A percentile compares a stretch with the other conserved stretches of the same genome.
Conservation (phyloP, 129 eudicot species). For the Ambrosia artemisiifolia region DNA sequence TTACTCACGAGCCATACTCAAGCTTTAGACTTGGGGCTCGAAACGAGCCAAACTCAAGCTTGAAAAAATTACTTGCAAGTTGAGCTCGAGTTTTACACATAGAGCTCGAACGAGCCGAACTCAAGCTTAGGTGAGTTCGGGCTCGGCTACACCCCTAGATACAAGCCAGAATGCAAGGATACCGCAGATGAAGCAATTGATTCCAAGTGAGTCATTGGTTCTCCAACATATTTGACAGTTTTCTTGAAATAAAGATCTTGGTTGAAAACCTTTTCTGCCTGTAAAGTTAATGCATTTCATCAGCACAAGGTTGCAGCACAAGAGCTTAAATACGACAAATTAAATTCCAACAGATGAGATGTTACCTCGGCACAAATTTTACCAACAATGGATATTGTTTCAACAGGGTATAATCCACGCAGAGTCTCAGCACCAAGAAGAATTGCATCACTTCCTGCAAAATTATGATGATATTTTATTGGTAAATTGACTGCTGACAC, state of each 20-base stretch:
- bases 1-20: not conserved
- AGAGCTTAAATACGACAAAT: not conserved
- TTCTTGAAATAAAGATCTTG: conserved; percentile 63
- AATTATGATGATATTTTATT: not conserved
- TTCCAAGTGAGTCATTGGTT: conserved; percentile 67
- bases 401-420: conserved; percentile 69
- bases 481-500: not conserved
- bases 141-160: not conserved
- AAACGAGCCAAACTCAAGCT: not conserved
- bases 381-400: conserved; percentile 57
- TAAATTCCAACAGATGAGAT: not conserved
- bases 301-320: conserved; percentile 10
- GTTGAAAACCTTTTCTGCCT: conserved; percentile 71
- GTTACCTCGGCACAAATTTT: conserved; percentile 72
- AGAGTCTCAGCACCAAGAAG: conserved; percentile 82
- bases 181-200: conserved; percentile 73
- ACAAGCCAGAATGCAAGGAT: conserved; percentile 9
- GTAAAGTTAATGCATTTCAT: conserved; percentile 15
- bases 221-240: conserved; percentile 71
- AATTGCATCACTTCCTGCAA: conserved; percentile 73
- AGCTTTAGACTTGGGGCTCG: not conserved
- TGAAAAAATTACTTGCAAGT: too few relatives aligned
- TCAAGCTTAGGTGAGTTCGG: not conserved
- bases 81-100: not conserved
- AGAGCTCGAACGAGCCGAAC: not conserved